A percentile compares a stretch with the other conserved stretches of the same genome.
phyloP scores from a whole-genome alignment of 192 early-diverging fungal species.

The Coemansia sp. region DNA sequence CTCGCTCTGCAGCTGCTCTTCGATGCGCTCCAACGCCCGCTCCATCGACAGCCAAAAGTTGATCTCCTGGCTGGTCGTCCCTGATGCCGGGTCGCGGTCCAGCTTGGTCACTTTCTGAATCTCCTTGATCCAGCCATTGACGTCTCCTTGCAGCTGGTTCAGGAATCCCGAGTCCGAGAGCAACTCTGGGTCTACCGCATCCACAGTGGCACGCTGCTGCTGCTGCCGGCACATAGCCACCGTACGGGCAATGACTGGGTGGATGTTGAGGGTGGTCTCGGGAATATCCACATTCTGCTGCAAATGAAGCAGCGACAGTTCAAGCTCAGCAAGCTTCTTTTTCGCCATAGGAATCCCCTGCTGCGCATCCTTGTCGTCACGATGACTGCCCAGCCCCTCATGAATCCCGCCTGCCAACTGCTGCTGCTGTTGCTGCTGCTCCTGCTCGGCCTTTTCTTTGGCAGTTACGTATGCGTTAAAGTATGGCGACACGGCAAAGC shows the following conservation, averaged over 20 bases:
- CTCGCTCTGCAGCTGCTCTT: conserved; percentile 92
- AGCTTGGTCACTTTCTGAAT: conserved; percentile 99
- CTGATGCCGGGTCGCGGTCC: conserved; percentile 84
- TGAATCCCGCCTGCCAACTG: conserved; percentile 6
- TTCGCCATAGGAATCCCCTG: conserved; percentile 90
- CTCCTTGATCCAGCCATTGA: conserved; percentile 99
- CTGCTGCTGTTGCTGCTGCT: conserved; percentile 11
- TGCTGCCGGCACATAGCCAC: conserved; percentile 69
- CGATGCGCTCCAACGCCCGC: conserved; percentile 84
- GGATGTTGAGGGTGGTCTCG: conserved; percentile 79
- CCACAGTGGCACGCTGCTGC: conserved; percentile 65
- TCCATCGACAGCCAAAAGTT: conserved; percentile 99
- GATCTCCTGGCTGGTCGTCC: conserved; percentile 95
- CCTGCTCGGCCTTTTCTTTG: conserved; percentile 58
- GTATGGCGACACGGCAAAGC: conserved; percentile 91
- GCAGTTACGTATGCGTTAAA: conserved; percentile 90
- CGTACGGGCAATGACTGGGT: conserved; percentile 74
- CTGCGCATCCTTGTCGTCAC: conserved; percentile 63
- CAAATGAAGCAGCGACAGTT: conserved; percentile 87
- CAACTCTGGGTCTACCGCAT: conserved; percentile 67
- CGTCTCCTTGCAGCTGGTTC: conserved; percentile 92
- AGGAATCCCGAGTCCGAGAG: conserved; percentile 82
- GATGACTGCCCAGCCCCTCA: conserved; percentile 45
- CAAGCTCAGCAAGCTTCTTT: conserved; percentile 98
- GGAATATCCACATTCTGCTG: conserved; percentile 99